Percentiles rank a stretch among this genome's conserved stretches.
Conservation (phyloP, 345 rosid genomes). For the Aethionema arabicum region DNA sequence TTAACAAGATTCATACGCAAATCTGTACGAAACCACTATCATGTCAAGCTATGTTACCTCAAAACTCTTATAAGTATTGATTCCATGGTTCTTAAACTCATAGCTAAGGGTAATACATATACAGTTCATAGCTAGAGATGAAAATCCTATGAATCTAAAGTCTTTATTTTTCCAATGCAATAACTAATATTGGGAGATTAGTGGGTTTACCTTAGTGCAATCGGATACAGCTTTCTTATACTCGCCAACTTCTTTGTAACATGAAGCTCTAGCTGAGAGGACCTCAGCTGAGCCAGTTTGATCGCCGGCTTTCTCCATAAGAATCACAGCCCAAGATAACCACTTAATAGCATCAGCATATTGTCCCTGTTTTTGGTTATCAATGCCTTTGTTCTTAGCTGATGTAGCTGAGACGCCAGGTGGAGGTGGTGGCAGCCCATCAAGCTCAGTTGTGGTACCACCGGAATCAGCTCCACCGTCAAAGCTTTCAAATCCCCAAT, state of each 20-base stretch:
- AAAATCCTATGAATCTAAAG: slow-evolving; percentile 7
- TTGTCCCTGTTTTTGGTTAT: slow-evolving; percentile 88
- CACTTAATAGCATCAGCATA: slow-evolving; percentile 97
- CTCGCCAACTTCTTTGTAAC: slow-evolving; percentile 99
- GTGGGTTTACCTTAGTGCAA: slow-evolving; percentile 69
- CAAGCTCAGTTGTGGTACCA: slow-evolving; percentile 79
- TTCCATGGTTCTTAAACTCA: slow-evolving; percentile 2
- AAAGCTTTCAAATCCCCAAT: slow-evolving; percentile 83
- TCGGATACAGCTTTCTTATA: slow-evolving; percentile 98
- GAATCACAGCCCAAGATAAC: slow-evolving; percentile 96
- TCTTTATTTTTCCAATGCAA: background rate
- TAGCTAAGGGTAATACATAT: slow-evolving; percentile 1
- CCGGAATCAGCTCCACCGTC: slow-evolving; percentile 56
- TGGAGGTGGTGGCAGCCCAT: slow-evolving; percentile 97
- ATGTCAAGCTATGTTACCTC: background rate
- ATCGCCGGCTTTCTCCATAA: slow-evolving; percentile 72
- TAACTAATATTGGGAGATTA: background rate
- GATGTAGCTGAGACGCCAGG: slow-evolving; percentile 69
- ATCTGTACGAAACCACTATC: background rate
- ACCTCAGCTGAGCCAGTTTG: slow-evolving; percentile 54
- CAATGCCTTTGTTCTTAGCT: slow-evolving; percentile 86
- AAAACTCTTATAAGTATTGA: background rate
- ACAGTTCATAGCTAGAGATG: slow-evolving; percentile 7
- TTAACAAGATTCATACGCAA: background rate
- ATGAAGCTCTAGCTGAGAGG: slow-evolving; percentile 85